phyloP scores from a whole-genome alignment of 768 basidiomycete species.

The Calvatia gigantea region DNA sequence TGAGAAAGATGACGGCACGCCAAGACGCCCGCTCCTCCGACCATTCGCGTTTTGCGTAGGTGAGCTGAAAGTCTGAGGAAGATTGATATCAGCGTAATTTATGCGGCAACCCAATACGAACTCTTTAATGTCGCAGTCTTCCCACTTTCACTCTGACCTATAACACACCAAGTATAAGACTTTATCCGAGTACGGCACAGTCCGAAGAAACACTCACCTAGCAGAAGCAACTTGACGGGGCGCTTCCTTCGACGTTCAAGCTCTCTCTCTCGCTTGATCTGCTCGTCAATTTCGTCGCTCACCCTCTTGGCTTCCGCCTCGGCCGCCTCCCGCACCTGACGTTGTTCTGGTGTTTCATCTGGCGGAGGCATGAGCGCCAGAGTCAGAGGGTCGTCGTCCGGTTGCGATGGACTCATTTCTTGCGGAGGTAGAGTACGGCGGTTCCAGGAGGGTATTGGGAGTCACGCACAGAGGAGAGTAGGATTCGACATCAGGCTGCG shows the following conservation, averaged over 20 bases:
- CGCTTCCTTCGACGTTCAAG: conserved; percentile 58
- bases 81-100: conserved; percentile 11
- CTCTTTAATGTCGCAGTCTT: conserved; percentile 83
- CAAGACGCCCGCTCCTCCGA: conserved; percentile 64
- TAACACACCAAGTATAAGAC: not conserved
- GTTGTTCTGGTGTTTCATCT: conserved; percentile 58
- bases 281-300: conserved; percentile 75
- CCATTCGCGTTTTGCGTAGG: conserved; percentile 70
- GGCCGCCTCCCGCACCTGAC: conserved; percentile 48
- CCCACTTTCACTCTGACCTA: conserved; percentile 71
- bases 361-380: conserved; percentile 58
- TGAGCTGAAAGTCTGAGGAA: conserved; percentile 64
- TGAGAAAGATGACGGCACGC: conserved; percentile 75
- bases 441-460: conserved; percentile 10
- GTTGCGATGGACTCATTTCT: conserved; percentile 22
- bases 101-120: conserved; percentile 19
- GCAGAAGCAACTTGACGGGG: conserved; percentile 70
- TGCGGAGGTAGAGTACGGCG: conserved; percentile 5
- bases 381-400: conserved; percentile 62
- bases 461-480: conserved; percentile 6
- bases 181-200: conserved; percentile 3
- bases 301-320: conserved; percentile 64
- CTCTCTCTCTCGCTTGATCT: conserved; percentile 57
- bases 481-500: conserved; percentile 11
- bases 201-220: conserved; percentile 39